phyloP scores from a whole-genome alignment of 2,329 filamentous ascomycete genomes.

The Aspergillus fumigatiaffinis region DNA sequence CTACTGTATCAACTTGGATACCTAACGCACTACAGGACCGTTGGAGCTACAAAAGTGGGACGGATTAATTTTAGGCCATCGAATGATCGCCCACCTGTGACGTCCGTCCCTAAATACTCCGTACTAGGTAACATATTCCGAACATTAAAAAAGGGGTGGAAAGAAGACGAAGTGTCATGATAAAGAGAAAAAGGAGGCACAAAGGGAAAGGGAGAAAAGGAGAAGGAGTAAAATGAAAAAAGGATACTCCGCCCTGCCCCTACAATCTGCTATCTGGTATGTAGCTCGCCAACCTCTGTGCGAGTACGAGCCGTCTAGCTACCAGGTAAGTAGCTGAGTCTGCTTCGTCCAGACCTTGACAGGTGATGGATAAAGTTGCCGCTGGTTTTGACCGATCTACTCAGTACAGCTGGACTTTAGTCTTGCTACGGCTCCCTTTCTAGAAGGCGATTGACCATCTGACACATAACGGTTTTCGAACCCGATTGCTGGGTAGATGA shows the following conservation, averaged over 20 bases:
- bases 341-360: too few relatives aligned
- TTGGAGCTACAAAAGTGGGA: background rate
- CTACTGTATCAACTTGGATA: background rate
- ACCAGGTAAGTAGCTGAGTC: too few relatives aligned
- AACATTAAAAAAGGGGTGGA: background rate
- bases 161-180: background rate
- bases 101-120: background rate
- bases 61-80: background rate
- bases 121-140: background rate
- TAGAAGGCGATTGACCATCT: too few relatives aligned
- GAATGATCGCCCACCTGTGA: background rate
- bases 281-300: background rate
- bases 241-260: too few relatives aligned
- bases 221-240: background rate
- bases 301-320: background rate
- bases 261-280: background rate
- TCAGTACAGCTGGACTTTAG: too few relatives aligned
- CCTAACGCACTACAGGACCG: background rate
- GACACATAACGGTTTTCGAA: too few relatives aligned
- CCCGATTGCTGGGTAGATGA: too few relatives aligned
- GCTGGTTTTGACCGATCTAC: too few relatives aligned
- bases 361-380: too few relatives aligned
- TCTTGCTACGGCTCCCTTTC: too few relatives aligned
- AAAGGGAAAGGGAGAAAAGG: conserved; percentile 1
- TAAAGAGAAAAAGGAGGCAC: background rate